phyloP scores from a whole-genome alignment of 257 asterid genomes.

The Nicotiana obtusifolia region DNA sequence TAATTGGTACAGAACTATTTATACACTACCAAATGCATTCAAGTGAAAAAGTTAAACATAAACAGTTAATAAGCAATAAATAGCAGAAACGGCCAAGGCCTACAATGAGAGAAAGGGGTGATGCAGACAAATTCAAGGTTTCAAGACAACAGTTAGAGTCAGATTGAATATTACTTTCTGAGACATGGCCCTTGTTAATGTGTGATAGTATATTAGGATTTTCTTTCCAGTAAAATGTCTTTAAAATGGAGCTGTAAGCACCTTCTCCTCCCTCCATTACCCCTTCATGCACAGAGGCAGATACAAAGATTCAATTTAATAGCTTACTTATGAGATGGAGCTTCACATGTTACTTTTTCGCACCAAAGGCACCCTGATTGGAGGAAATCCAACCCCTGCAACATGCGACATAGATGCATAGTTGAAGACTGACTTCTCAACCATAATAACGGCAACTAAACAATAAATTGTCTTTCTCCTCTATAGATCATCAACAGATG shows the following conservation, averaged over 20 bases:
- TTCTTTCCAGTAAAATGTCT: neutral
- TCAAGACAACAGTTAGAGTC: neutral
- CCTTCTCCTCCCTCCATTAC: conserved; percentile 24
- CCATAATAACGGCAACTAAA: conserved; percentile 17
- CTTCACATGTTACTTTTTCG: conserved; percentile 53
- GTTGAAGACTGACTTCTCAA: conserved; percentile 51
- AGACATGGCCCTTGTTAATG: neutral
- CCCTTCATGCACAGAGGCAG: conserved; percentile 24
- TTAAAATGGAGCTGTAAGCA: neutral
- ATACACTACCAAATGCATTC: neutral
- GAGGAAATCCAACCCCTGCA: conserved; percentile 65
- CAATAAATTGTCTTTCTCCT: conserved; percentile 5
- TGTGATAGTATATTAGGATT: neutral
- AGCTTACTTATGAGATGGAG: conserved; percentile 72
- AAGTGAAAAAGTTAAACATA: neutral
- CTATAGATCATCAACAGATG: conserved; percentile 5
- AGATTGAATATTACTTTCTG: neutral
- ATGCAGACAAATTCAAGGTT: neutral
- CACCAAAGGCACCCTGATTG: conserved; percentile 62
- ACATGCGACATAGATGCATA: conserved; percentile 61
- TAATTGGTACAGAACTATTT: neutral
- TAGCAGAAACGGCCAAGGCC: neutral
- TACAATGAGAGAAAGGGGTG: neutral
- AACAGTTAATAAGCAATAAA: neutral
- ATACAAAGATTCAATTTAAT: conserved; percentile 49